Percentiles rank a stretch among this genome's conserved stretches.
These are phyloP conservation scores for Leptographium procerum DNA, from an alignment of 2,329 filamentous ascomycete genomes.

Conservation along the genomic window DNA sequence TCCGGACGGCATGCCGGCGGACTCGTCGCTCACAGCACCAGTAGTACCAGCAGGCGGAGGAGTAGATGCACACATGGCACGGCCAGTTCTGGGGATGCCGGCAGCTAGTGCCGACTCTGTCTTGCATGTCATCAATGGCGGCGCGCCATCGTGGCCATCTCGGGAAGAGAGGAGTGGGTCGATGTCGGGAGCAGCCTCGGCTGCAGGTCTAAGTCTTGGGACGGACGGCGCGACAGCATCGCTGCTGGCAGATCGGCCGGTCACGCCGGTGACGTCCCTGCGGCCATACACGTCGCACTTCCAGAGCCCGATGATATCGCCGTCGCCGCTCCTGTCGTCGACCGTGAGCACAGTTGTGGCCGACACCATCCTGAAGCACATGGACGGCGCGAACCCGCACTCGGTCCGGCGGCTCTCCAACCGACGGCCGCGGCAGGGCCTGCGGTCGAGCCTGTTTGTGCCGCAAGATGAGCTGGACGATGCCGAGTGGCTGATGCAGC, in stretches of 20 bases:
- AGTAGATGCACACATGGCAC: neutral
- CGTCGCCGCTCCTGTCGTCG: constrained; percentile 44
- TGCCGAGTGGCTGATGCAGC: constrained; percentile 9
- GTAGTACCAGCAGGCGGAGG: neutral
- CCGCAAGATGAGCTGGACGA: constrained; percentile 27
- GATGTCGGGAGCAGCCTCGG: neutral
- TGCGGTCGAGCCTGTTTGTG: constrained; percentile 44
- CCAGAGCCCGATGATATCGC: constrained; percentile 42
- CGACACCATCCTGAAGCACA: constrained; percentile 36
- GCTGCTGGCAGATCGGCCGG: constrained; percentile 15
- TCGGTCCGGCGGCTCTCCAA: constrained; percentile 31
- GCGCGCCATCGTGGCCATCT: neutral
- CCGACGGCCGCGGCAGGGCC: constrained; percentile 35
- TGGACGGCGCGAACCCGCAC: constrained; percentile 23
- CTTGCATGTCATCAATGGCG: constrained; percentile 1
- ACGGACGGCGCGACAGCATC: neutral
- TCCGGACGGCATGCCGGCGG: neutral
- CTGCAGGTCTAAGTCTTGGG: neutral
- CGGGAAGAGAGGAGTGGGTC: neutral
- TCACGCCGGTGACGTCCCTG: constrained; percentile 18
- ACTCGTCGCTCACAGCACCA: neutral
- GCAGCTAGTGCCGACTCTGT: constrained; percentile 18
- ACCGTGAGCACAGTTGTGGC: constrained; percentile 47
- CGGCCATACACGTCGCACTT: constrained; percentile 27
- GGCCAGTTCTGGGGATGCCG: constrained; percentile 8